These are phyloP conservation scores for Coemansia sp. DNA, from an alignment of 192 early-diverging fungal species.

Conservation along the genomic window DNA sequence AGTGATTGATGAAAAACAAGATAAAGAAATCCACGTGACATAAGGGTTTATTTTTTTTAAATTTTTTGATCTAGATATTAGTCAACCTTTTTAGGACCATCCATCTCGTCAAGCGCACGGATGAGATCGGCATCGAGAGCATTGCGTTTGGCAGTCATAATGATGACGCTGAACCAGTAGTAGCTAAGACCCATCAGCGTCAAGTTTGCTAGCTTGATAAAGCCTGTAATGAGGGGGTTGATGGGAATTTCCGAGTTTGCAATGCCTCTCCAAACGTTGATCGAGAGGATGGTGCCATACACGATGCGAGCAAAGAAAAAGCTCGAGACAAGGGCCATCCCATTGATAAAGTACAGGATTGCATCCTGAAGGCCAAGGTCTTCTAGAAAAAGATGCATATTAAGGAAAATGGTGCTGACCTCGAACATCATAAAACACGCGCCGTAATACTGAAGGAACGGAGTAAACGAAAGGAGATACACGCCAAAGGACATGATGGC, in stretches of 20 bases:
- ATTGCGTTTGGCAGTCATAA: constrained; percentile 44
- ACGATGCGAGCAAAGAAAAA: constrained; percentile 81
- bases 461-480: constrained; percentile 65
- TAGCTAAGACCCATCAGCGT: constrained; percentile 41
- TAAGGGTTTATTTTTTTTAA: too few relatives aligned
- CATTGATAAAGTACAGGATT: constrained; percentile 79
- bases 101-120: constrained; percentile 42
- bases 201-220: constrained; percentile 33
- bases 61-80: background rate
- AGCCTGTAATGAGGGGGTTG: constrained; percentile 16
- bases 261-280: constrained; percentile 50
- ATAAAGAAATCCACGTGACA: too few relatives aligned
- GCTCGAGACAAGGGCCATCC: constrained; percentile 68
- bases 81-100: constrained; percentile 17
- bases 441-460: constrained; percentile 86
- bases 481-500: constrained; percentile 75
- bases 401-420: constrained; percentile 84
- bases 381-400: constrained; percentile 80
- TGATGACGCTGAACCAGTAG: constrained; percentile 52
- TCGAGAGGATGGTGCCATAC: constrained; percentile 74
- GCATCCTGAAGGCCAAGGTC: constrained; percentile 76
- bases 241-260: constrained; percentile 36
- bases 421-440: constrained; percentile 90
- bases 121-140: constrained; percentile 48
- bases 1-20: background rate